Evolutionary conservation across 1,284 basidiomycete species (phyloP).

Genomic region (Agaricales sp.): DNA sequence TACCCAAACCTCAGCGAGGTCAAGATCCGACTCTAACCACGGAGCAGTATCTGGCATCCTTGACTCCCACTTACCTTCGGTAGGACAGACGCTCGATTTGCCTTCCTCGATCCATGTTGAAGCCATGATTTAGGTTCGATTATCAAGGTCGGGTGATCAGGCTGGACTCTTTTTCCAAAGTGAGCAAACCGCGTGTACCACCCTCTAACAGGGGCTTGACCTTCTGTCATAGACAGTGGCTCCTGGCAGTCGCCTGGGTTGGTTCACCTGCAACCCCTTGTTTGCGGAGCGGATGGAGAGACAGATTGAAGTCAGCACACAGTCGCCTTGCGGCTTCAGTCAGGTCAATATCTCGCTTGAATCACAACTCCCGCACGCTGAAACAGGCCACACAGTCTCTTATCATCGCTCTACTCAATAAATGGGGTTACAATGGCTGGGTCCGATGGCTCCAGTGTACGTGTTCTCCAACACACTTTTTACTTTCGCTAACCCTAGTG

Average conservation of each 20-base stretch:
- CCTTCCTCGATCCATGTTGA: background rate
- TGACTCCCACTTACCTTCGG: slow-evolving; percentile 64
- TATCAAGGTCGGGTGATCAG: slow-evolving; percentile 73
- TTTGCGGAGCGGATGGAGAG: slow-evolving; percentile 72
- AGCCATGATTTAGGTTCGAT: slow-evolving; percentile 36
- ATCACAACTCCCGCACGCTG: background rate
- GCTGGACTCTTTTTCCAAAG: slow-evolving; percentile 74
- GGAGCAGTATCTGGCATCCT: slow-evolving; percentile 36
- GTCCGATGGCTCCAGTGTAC: slow-evolving; percentile 61
- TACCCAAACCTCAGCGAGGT: slow-evolving; percentile 31
- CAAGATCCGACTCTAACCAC: slow-evolving; percentile 14
- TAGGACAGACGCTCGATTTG: slow-evolving; percentile 18
- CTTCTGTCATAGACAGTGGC: slow-evolving; percentile 54
- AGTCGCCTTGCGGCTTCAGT: slow-evolving; percentile 66
- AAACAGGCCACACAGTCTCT: slow-evolving; percentile 41
- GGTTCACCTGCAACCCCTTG: slow-evolving; percentile 64
- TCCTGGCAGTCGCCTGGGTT: slow-evolving; percentile 71
- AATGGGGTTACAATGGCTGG: slow-evolving; percentile 66
- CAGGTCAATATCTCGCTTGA: slow-evolving; percentile 31
- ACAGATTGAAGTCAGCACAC: slow-evolving; percentile 62
- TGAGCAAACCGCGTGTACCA: slow-evolving; percentile 18
- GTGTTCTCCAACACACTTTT: slow-evolving; percentile 5
- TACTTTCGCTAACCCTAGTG: background rate
- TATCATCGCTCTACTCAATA: slow-evolving; percentile 48
- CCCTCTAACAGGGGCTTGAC: background rate